Conservation (phyloP, 306 rosid species). For the Betula pendula region DNA sequence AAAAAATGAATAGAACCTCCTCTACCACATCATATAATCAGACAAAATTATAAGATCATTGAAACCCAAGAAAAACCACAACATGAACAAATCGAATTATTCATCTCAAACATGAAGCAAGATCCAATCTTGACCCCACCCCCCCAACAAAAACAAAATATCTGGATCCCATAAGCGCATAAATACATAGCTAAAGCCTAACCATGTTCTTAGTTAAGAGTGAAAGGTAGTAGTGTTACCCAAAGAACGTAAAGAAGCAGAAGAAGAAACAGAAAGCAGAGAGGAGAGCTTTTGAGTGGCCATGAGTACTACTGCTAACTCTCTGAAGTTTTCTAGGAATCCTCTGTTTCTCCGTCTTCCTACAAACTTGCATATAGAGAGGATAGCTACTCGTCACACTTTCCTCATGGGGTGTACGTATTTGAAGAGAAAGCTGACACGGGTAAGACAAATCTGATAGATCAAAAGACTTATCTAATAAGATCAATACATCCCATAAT, state of each 20-base stretch:
- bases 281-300: conserved; percentile 31
- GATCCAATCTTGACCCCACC: neutral
- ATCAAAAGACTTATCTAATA: too few species aligned
- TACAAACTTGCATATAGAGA: neutral
- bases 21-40: neutral
- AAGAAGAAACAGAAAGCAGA: conserved; percentile 13
- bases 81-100: neutral
- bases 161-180: neutral
- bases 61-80: neutral
- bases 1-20: neutral
- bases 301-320: conserved; percentile 28
- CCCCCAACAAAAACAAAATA: neutral
- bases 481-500: too few species aligned
- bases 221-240: conserved; percentile 25
- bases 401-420: neutral
- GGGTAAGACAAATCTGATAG: too few species aligned
- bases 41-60: neutral
- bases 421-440: neutral
- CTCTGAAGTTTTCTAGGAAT: neutral
- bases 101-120: neutral
- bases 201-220: neutral
- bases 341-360: neutral
- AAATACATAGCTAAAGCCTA: neutral
- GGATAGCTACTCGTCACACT: neutral
- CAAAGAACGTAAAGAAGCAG: conserved; percentile 26